These are phyloP conservation scores for Naganishia onofrii DNA, from an alignment of 768 basidiomycete genomes.

Conservation along the genomic window DNA sequence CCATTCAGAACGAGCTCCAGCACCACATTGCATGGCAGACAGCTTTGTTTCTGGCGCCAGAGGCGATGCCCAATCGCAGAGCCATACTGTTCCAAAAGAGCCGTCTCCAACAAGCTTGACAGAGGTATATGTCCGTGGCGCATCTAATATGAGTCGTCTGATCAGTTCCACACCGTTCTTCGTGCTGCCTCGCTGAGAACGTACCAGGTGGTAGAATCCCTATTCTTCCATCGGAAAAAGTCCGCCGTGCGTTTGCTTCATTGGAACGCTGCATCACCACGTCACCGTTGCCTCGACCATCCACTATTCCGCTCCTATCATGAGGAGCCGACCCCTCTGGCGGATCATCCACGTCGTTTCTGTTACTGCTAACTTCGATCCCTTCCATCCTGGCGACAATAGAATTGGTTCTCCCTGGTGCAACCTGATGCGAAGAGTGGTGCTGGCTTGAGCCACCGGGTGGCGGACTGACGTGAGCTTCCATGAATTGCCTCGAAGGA, in stretches of 20 bases:
- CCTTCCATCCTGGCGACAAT: conserved; percentile 21
- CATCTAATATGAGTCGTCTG: conserved; percentile 57
- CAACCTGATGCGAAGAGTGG: background rate
- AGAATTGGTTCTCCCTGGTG: conserved; percentile 7
- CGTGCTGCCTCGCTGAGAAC: background rate
- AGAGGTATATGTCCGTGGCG: conserved; percentile 83
- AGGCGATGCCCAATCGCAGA: conserved; percentile 98
- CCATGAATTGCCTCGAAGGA: background rate
- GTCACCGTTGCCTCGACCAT: conserved; percentile 15
- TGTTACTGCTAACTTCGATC: conserved; percentile 19
- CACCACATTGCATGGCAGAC: conserved; percentile 93
- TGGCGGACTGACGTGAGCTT: background rate
- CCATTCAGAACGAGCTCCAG: conserved; percentile 89
- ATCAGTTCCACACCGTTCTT: background rate
- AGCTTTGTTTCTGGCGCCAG: conserved; percentile 84
- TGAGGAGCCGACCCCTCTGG: background rate
- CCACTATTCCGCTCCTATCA: background rate
- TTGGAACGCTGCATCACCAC: conserved; percentile 11
- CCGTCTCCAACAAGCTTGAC: conserved; percentile 97
- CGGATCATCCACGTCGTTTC: background rate
- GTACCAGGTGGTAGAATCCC: conserved; percentile 31
- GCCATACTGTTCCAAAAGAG: conserved; percentile 96
- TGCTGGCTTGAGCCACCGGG: background rate
- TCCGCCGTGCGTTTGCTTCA: conserved; percentile 13
- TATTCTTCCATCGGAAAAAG: conserved; percentile 25